Percentiles rank a stretch among this genome's conserved stretches.
These are phyloP conservation scores for Aureobasidium uvarum DNA, from an alignment of 2,329 filamentous ascomycete genomes.

Conservation along the genomic window DNA sequence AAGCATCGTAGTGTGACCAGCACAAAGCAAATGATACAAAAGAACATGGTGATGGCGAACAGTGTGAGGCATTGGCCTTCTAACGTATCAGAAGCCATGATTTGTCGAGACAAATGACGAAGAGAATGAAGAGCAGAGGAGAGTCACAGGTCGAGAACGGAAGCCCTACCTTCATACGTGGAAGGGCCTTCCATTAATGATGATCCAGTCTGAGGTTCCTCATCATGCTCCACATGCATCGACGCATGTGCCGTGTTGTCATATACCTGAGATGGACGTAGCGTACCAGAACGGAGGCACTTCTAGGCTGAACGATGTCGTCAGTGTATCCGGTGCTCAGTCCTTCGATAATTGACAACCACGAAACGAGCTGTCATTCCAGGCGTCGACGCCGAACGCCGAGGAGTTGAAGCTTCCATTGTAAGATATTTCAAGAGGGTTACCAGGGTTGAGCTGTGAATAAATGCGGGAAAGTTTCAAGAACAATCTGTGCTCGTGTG, in stretches of 20 bases:
- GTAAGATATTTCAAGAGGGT: background rate
- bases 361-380: background rate
- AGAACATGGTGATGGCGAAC: conserved; percentile 4
- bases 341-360: background rate
- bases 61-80: conserved; percentile 15
- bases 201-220: background rate
- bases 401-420: background rate
- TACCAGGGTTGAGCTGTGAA: background rate
- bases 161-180: background rate
- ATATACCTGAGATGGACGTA: background rate
- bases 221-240: background rate
- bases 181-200: background rate
- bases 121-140: background rate
- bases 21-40: conserved; percentile 10
- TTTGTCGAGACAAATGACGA: background rate
- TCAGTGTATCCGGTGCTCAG: background rate
- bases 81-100: background rate
- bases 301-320: background rate
- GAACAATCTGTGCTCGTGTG: background rate
- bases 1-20: conserved; percentile 19
- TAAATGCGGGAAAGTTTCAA: background rate
- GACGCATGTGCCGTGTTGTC: background rate
- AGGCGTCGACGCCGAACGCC: background rate
- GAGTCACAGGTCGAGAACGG: background rate
- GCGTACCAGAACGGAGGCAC: background rate